phyloP scores from a whole-genome alignment of 495 filamentous ascomycete species.

The Tetracladium setigerum region DNA sequence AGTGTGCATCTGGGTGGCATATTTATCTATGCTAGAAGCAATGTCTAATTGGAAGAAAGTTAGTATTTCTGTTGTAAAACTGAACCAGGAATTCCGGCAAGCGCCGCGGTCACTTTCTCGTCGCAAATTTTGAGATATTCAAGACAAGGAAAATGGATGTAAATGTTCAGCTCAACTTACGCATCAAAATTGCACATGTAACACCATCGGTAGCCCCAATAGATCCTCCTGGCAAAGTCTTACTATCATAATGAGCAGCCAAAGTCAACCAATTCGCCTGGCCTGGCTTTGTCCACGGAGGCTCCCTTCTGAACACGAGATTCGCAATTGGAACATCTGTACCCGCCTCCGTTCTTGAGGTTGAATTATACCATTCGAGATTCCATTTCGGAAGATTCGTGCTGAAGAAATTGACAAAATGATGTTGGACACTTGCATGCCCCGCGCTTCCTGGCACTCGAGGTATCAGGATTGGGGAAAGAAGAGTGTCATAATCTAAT shows the following conservation, averaged over 20 bases:
- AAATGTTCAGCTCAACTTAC: constrained; percentile 27
- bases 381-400: constrained; percentile 66
- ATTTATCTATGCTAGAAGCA: constrained; percentile 32
- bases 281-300: constrained; percentile 64
- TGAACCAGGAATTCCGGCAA: too few species aligned
- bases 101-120: too few species aligned
- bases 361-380: constrained; percentile 76
- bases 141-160: too few species aligned
- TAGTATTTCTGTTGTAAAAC: too few species aligned
- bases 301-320: constrained; percentile 71
- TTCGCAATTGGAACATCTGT: constrained; percentile 72
- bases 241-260: constrained; percentile 92
- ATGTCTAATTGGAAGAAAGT: constrained; percentile 7
- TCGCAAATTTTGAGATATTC: too few species aligned
- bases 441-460: constrained; percentile 77
- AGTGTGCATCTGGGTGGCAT: constrained; percentile 30
- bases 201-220: constrained; percentile 85
- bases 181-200: constrained; percentile 82
- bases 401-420: constrained; percentile 71
- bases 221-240: constrained; percentile 67
- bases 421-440: constrained; percentile 58
- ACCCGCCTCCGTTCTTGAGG: constrained; percentile 60
- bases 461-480: constrained; percentile 74
- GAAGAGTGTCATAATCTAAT: constrained; percentile 51
- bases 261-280: constrained; percentile 66